phyloP scores from a whole-genome alignment of 1,139 yeast species.

The Nematodospora anomalae region DNA sequence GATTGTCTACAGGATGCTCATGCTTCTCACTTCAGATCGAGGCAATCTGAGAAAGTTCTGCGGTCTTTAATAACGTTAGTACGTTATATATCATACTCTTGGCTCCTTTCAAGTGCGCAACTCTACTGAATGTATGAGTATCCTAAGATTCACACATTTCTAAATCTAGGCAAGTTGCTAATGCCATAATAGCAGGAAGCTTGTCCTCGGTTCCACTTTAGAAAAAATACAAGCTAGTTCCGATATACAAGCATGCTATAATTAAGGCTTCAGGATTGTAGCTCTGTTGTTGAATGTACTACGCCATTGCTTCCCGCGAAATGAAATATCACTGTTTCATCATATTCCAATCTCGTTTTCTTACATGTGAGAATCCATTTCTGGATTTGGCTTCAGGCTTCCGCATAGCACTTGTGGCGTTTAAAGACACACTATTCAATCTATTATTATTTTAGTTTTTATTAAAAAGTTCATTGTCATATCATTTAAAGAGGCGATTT shows the following conservation, averaged over 20 bases:
- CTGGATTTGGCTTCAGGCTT: constrained; percentile 54
- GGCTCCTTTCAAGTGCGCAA: constrained; percentile 68
- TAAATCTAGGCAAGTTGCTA: constrained; percentile 61
- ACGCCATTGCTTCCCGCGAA: constrained; percentile 43
- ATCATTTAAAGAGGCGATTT: no score
- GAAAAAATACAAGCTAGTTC: constrained; percentile 61
- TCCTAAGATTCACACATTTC: constrained; percentile 73
- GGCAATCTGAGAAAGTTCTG: not conserved
- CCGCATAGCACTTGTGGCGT: no score
- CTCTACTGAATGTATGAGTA: constrained; percentile 62
- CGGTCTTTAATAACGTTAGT: constrained; percentile 31
- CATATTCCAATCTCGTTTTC: constrained; percentile 86
- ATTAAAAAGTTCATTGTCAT: no score
- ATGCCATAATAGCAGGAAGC: constrained; percentile 63
- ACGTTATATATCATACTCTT: constrained; percentile 58
- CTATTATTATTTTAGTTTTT: no score
- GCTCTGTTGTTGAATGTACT: constrained; percentile 37
- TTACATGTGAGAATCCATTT: constrained; percentile 85
- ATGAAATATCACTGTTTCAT: constrained; percentile 68
- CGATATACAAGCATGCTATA: constrained; percentile 60
- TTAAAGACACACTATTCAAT: no score
- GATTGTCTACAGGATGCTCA: constrained; percentile 13
- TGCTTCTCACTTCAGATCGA: no score
- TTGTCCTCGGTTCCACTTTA: constrained; percentile 24
- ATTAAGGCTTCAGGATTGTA: constrained; percentile 50